Conservation (phyloP, 768 basidiomycete genomes). For the Exidia glandulosa region DNA sequence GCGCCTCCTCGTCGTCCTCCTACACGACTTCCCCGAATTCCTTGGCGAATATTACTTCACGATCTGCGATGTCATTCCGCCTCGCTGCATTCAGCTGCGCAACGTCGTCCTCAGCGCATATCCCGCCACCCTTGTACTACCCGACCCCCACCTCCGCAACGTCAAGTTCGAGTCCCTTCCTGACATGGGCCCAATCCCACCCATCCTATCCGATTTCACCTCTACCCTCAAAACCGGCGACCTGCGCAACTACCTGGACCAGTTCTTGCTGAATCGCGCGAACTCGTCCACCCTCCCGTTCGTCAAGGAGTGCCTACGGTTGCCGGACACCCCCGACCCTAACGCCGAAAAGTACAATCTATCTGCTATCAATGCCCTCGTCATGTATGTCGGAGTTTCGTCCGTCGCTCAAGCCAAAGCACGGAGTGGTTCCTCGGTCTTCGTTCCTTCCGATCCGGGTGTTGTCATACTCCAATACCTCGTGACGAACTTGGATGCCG, state of each 20-base stretch:
- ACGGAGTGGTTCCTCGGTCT: slow-evolving; percentile 69
- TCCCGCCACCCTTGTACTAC: slow-evolving; percentile 68
- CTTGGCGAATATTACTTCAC: slow-evolving; percentile 94
- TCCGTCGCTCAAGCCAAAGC: slow-evolving; percentile 85
- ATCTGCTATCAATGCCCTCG: slow-evolving; percentile 83
- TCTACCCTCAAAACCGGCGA: slow-evolving; percentile 72
- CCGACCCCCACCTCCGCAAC: slow-evolving; percentile 76
- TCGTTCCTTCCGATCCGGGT: slow-evolving; percentile 72
- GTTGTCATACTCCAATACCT: slow-evolving; percentile 78
- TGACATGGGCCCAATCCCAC: slow-evolving; percentile 88
- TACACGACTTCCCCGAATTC: slow-evolving; percentile 99
- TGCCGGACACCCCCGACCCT: slow-evolving; percentile 31
- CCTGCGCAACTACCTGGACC: slow-evolving; percentile 69
- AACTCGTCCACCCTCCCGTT: slow-evolving; percentile 61
- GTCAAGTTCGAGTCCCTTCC: slow-evolving; percentile 64
- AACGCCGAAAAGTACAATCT: slow-evolving; percentile 66
- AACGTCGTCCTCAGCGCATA: slow-evolving; percentile 96
- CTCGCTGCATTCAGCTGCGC: slow-evolving; percentile 87
- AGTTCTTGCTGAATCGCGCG: slow-evolving; percentile 71
- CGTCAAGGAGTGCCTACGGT: slow-evolving; percentile 65
- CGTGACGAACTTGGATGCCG: slow-evolving; percentile 72
- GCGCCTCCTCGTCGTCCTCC: slow-evolving; percentile 82
- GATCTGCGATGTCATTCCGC: slow-evolving; percentile 86
- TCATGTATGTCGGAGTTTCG: slow-evolving; percentile 92
- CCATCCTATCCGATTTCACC: slow-evolving; percentile 84